Base-by-base conservation (phyloP, 352 stramenopile species). In the Phytophthora aleatoria region DNA sequence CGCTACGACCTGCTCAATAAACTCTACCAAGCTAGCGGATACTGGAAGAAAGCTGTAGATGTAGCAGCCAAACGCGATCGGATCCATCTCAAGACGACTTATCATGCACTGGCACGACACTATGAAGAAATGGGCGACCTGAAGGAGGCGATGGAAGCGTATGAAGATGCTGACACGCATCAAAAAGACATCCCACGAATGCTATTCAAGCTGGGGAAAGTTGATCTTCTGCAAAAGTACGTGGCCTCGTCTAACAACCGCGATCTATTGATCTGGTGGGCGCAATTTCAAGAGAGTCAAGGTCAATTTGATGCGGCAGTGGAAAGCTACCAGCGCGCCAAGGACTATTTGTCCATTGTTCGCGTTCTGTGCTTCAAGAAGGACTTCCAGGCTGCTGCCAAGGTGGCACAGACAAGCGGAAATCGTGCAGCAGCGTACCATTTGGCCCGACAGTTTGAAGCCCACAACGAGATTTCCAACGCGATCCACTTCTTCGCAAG, bases 1-100 rank as follows among this genome's bases (percentile, higher is more conserved):
- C 87, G 95, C 11, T 98, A 92, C 41, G 95, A 99, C 61, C 70
- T 98, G 42, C 77, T 99, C 13, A 98, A 98, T 57, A 80, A 84
- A 26, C 73, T 98, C 5, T 97, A 98, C 42, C 92, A 98, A 59
- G 78, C 80, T 28, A 91, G 89, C 27, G 94, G 95, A 2, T 89
- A 84, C 59, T 98, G 95, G 95, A 81, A 97, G 33, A 92, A 97
- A 52, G 92, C 94, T 0, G 69, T 98, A 3, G 82, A 97, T 51
- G 69, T 97, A 2, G 94, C 94, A 2, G 61, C 89, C n/a, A 90
- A 86, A 45, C 75, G 91, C 4, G 94, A 98, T 61, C 83, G 92
- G 10, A 96, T 98, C 27, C 91, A 98, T 61, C 69, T 98, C 9
- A 95, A 95, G 57, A 93, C 85, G 6, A 97, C 95, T 4, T 87